phyloP scores from a whole-genome alignment of 495 filamentous ascomycete genomes.

The Aspergillus saccharolyticus region DNA sequence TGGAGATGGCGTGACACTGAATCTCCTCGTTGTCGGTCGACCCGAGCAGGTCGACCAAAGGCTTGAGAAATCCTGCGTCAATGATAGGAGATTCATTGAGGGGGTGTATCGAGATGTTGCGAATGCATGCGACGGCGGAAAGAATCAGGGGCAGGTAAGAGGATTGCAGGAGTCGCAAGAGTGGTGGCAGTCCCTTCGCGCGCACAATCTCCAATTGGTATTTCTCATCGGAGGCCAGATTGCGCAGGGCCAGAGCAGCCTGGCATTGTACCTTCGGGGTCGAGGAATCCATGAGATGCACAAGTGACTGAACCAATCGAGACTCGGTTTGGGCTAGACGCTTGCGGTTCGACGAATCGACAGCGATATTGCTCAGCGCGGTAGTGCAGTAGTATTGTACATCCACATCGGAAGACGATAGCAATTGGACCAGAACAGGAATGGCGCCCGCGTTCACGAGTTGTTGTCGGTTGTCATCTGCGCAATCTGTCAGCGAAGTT shows the following conservation, averaged over 20 bases:
- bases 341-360: slow-evolving; percentile 85
- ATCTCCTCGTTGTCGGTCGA: slow-evolving; percentile 98
- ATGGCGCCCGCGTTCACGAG: slow-evolving; percentile 95
- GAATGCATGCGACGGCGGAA: slow-evolving; percentile 95
- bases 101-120: slow-evolving; percentile 99
- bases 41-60: slow-evolving; percentile 86
- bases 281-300: slow-evolving; percentile 93
- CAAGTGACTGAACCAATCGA: slow-evolving; percentile 84
- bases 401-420: slow-evolving; percentile 88
- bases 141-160: slow-evolving; percentile 93
- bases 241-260: slow-evolving; percentile 87
- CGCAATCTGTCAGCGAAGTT: slow-evolving; percentile 4
- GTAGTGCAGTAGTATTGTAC: slow-evolving; percentile 99
- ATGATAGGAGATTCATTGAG: slow-evolving; percentile 99
- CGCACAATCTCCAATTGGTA: slow-evolving; percentile 97
- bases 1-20: slow-evolving; percentile 97
- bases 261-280: slow-evolving; percentile 98
- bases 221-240: slow-evolving; percentile 95
- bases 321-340: slow-evolving; percentile 84
- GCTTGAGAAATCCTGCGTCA: slow-evolving; percentile 91
- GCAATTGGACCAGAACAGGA: slow-evolving; percentile 88
- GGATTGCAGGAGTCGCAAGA: slow-evolving; percentile 86
- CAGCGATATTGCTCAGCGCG: slow-evolving; percentile 95
- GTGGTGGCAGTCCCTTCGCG: slow-evolving; percentile 73
- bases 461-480: slow-evolving; percentile 96